Conservation (phyloP, 371 early-diverging fungal species). For the Apophysomyces elegans region DNA sequence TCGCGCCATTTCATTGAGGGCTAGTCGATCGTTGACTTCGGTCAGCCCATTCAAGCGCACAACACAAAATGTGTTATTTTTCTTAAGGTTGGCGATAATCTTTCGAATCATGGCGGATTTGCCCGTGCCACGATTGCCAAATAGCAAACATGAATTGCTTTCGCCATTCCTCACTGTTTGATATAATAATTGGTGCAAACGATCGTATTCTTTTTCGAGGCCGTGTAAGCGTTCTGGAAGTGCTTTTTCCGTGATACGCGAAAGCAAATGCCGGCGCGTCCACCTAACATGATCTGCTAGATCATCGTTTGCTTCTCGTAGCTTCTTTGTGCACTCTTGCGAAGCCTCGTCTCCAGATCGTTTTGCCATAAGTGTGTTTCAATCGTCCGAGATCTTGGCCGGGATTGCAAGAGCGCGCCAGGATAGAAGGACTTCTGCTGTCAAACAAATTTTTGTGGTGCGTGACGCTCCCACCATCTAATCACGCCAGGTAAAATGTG, state of each 20-base stretch:
- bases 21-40: slow-evolving; percentile 82
- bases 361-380: not conserved
- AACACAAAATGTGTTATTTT: slow-evolving; percentile 58
- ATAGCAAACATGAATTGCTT: slow-evolving; percentile 77
- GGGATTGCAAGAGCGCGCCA: too few relatives aligned
- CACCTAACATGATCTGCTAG: slow-evolving; percentile 13
- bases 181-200: slow-evolving; percentile 54
- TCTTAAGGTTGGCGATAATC: slow-evolving; percentile 44
- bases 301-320: not conserved
- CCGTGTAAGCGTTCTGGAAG: slow-evolving; percentile 53
- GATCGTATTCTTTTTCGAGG: slow-evolving; percentile 66
- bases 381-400: too few relatives aligned
- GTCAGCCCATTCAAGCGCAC: slow-evolving; percentile 82
- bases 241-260: slow-evolving; percentile 50
- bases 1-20: slow-evolving; percentile 81
- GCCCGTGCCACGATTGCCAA: slow-evolving; percentile 80
- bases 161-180: slow-evolving; percentile 69
- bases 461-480: too few relatives aligned
- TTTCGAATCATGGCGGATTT: slow-evolving; percentile 56
- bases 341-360: not conserved
- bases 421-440: too few relatives aligned
- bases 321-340: not conserved
- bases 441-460: too few relatives aligned
- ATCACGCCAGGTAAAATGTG: too few relatives aligned
- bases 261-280: slow-evolving; percentile 27